Evolutionary conservation across 1,284 basidiomycete species (phyloP), one percentile per base, ranked within the genome.

Genomic region (Psilocybe mexicana): DNA sequence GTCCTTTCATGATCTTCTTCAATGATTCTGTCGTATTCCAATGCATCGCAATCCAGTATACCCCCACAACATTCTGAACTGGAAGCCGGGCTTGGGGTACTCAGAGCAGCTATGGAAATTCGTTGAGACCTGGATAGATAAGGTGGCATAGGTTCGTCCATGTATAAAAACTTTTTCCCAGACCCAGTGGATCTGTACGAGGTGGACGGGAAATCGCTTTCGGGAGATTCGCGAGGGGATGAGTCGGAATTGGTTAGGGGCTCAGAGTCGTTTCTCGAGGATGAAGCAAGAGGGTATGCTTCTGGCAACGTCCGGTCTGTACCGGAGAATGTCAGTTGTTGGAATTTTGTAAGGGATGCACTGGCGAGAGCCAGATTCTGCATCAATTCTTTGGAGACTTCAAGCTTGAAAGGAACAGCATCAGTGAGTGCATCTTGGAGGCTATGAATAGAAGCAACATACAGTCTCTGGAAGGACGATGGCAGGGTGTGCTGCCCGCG

Each of bases 361-460:
- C 77, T 75, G 2, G 80, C 76, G 28, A 74, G 68, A 6, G 75
- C 70, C 44, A 86, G 74, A 56, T 77, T 73, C 33, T 79, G 75
- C 74, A 82, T 73, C 28, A 85, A 71, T 50, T 84, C 80, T 47
- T 78, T 70, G 8, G 83, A 82, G 12, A 79, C 80, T 51, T 79
- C 72, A 23, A 74, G 74, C 83, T 84, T 63, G 38, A 40, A 40
- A 12, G 28, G 51, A 40, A 43, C 23, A 54, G 47, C n/a, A 46
- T 28, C 46, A n/a, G 18, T 43, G 23, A 25, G 51, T 40, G 57
- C 58, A 47, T 47, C 33, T 45, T 40, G 46, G 50, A 38, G 33
- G 10, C 35, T 28, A 5, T 43, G 43, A 3, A 14, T 44, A 55
- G 38, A 42, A 26, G 40, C 36, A 50, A 69, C 80, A 55, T 63